Evolutionary conservation across 768 basidiomycete species (phyloP).

Genomic region (Hygrocybe coccinea): DNA sequence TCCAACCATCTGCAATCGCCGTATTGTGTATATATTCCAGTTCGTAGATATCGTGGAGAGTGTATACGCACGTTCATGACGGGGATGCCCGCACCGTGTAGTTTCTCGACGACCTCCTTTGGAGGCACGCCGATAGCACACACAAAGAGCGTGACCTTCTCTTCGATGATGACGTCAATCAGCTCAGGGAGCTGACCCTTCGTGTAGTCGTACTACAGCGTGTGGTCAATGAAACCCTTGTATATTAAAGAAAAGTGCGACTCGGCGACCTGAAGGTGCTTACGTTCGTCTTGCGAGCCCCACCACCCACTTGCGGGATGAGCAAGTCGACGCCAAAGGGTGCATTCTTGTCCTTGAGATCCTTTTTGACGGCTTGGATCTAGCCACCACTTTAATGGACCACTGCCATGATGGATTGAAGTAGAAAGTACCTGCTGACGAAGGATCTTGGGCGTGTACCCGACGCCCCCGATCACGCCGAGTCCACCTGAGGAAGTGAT

Average conservation of each 20-base stretch:
- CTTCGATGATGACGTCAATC: conserved; percentile 88
- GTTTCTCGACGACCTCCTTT: conserved; percentile 66
- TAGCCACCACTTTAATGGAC: conserved; percentile 25
- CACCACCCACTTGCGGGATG: conserved; percentile 81
- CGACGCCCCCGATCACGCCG: conserved; percentile 88
- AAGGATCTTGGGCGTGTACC: conserved; percentile 78
- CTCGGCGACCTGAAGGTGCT: conserved; percentile 11
- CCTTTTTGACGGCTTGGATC: conserved; percentile 70
- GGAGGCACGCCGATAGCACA: conserved; percentile 89
- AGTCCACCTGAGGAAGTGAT: conserved; percentile 56
- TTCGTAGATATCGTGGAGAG: too few relatives aligned
- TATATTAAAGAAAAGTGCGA: background rate
- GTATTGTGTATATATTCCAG: too few relatives aligned
- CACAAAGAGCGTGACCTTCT: conserved; percentile 83
- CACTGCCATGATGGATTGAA: background rate
- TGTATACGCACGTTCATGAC: conserved; percentile 60
- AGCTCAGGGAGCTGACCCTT: conserved; percentile 80
- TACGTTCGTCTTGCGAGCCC: conserved; percentile 88
- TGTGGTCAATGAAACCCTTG: background rate
- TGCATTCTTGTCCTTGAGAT: conserved; percentile 65
- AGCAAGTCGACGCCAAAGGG: conserved; percentile 92
- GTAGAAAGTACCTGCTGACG: conserved; percentile 58
- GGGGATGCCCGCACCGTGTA: conserved; percentile 80
- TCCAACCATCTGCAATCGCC: conserved; percentile 76
- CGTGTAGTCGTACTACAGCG: conserved; percentile 74